Conservation (phyloP, 2,329 filamentous ascomycete species). For the Trichophyton benhamiae region DNA sequence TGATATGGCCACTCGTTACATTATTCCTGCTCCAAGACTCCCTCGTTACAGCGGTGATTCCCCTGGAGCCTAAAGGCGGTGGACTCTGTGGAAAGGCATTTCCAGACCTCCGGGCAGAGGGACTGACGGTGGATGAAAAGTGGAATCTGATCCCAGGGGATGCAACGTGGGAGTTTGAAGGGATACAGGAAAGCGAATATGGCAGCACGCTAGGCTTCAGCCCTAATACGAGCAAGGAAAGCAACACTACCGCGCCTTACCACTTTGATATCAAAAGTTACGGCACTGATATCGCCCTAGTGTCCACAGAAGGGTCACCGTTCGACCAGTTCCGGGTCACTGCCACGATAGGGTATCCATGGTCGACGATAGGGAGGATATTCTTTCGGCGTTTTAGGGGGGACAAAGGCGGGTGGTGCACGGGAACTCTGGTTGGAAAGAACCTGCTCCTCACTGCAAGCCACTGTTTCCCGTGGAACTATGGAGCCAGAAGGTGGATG, state of each 20-base stretch:
- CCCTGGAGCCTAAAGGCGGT: neutral
- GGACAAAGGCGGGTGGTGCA: conserved; percentile 17
- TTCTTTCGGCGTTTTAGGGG: conserved; percentile 14
- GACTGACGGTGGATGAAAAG: conserved; percentile 9
- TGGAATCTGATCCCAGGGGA: conserved; percentile 1
- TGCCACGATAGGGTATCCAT: conserved; percentile 14
- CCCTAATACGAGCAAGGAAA: neutral
- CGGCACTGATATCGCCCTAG: neutral
- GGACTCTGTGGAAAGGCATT: conserved; percentile 5
- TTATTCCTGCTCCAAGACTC: conserved; percentile 7
- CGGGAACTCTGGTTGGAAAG: conserved; percentile 15
- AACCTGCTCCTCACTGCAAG: conserved; percentile 17
- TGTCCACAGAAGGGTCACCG: neutral
- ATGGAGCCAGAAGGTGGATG: conserved; percentile 15
- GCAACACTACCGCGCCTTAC: neutral
- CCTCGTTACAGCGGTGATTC: neutral
- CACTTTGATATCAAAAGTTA: neutral
- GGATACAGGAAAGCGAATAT: conserved; percentile 5
- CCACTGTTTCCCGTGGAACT: conserved; percentile 18
- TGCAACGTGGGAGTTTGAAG: conserved; percentile 9
- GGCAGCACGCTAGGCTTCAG: conserved; percentile 12
- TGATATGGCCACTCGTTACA: conserved; percentile 9
- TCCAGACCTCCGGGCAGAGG: conserved; percentile 8
- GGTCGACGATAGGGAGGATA: conserved; percentile 16
- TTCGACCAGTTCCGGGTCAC: conserved; percentile 13